These are phyloP conservation scores for Xerocomellus chrysenteron DNA, from an alignment of 768 basidiomycete genomes.

Conservation along the genomic window DNA sequence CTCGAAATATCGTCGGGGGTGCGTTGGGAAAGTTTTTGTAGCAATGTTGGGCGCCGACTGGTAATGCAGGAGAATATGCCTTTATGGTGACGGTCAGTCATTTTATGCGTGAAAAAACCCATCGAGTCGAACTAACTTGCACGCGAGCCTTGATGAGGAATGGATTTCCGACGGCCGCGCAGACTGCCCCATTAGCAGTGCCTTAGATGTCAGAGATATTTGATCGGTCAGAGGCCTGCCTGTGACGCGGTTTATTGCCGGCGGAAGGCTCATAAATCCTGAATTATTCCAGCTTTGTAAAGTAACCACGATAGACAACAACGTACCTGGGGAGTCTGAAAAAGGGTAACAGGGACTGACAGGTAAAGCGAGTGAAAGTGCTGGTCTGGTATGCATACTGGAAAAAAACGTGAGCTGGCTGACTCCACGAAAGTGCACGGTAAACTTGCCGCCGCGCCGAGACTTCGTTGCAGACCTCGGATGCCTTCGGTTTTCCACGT, in stretches of 20 bases:
- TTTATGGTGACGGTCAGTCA: slow-evolving; percentile 25
- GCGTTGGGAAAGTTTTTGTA: slow-evolving; percentile 87
- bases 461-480: slow-evolving; percentile 88
- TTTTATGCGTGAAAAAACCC: background rate
- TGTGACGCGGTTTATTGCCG: slow-evolving; percentile 62
- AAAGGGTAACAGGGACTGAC: slow-evolving; percentile 4
- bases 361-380: background rate
- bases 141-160: slow-evolving; percentile 98
- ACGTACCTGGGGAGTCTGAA: slow-evolving; percentile 83
- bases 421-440: background rate
- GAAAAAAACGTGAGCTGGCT: slow-evolving; percentile 2
- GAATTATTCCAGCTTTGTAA: slow-evolving; percentile 14
- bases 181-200: slow-evolving; percentile 84
- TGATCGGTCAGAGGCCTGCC: slow-evolving; percentile 66
- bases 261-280: slow-evolving; percentile 94
- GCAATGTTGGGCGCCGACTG: slow-evolving; percentile 91
- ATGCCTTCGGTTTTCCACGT: slow-evolving; percentile 90
- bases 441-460: slow-evolving; percentile 75
- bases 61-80: slow-evolving; percentile 94
- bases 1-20: slow-evolving; percentile 69
- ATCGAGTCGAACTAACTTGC: slow-evolving; percentile 54
- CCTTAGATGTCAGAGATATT: slow-evolving; percentile 70
- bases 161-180: slow-evolving; percentile 84
- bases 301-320: background rate
- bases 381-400: slow-evolving; percentile 92